phyloP scores from a whole-genome alignment of 352 stramenopile species.

The Phytophthora boehmeriae region DNA sequence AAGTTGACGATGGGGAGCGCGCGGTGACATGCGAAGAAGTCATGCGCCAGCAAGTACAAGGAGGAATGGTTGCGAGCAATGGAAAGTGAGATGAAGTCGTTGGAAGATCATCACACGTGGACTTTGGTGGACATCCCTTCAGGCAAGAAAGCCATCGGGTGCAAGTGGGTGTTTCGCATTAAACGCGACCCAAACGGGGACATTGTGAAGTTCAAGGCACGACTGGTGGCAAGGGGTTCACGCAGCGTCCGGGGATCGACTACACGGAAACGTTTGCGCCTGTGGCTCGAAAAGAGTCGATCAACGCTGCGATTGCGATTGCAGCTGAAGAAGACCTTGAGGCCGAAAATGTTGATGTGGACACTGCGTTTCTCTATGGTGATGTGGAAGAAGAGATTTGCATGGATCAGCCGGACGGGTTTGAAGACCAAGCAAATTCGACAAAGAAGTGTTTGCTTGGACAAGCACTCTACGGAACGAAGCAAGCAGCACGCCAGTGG shows the following conservation, averaged over 20 bases:
- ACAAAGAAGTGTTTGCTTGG: constrained; percentile 3
- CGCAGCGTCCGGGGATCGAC: background rate
- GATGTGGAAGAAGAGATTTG: constrained; percentile 29
- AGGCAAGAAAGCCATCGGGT: constrained; percentile 2
- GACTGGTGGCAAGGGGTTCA: constrained; percentile 1
- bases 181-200: constrained; percentile 1
- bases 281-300: background rate
- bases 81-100: background rate
- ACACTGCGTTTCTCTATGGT: constrained; percentile 34
- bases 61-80: background rate
- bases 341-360: constrained; percentile 29
- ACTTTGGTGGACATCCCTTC: background rate
- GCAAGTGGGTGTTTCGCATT: constrained; percentile 1
- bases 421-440: constrained; percentile 4
- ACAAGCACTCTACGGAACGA: constrained; percentile 7
- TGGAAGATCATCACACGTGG: background rate
- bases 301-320: background rate
- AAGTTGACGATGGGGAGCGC: background rate
- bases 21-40: background rate
- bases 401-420: constrained; percentile 22
- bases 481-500: constrained; percentile 9
- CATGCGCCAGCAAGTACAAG: background rate
- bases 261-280: background rate
- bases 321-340: constrained; percentile 8
- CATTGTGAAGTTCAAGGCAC: background rate